Conservation (phyloP, 139 green algal species). For the Nannochloris sp. region DNA sequence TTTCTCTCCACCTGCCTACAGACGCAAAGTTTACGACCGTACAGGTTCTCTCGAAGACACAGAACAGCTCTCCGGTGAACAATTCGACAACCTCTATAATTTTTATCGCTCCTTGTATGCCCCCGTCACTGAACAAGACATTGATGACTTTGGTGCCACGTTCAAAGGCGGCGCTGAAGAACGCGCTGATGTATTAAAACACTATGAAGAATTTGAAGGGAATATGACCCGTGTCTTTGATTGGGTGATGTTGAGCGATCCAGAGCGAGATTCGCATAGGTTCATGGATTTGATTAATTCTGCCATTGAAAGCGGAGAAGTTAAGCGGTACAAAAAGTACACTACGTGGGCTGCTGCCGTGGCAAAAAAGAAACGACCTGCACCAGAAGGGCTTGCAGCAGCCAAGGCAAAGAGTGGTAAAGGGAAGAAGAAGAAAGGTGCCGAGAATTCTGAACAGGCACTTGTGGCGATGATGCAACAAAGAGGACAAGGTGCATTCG, state of each 20-base stretch:
- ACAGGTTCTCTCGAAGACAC: constrained; percentile 67
- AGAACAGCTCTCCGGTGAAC: constrained; percentile 39
- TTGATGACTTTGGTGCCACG: constrained; percentile 43
- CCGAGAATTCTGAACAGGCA: constrained; percentile 1
- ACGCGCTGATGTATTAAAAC: constrained; percentile 57
- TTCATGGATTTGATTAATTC: constrained; percentile 69
- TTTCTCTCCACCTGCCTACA: too few relatives aligned
- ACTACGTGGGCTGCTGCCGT: constrained; percentile 40
- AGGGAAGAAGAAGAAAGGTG: not conserved
- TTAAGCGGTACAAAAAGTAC: constrained; percentile 34
- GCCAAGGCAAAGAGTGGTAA: not conserved
- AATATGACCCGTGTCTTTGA: constrained; percentile 79
- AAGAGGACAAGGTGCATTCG: constrained; percentile 10
- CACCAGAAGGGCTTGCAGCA: not conserved
- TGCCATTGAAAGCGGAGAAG: constrained; percentile 44
- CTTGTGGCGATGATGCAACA: constrained; percentile 23
- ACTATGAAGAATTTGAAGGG: constrained; percentile 66
- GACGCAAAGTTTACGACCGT: constrained; percentile 82
- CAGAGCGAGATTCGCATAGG: constrained; percentile 63
- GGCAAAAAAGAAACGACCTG: constrained; percentile 20
- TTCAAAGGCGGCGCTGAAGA: constrained; percentile 77
- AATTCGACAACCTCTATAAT: constrained; percentile 63
- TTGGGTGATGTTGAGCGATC: constrained; percentile 75
- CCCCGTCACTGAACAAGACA: constrained; percentile 59
- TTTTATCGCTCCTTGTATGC: constrained; percentile 72